Evolutionary conservation across 2,329 filamentous ascomycete genomes (phyloP).

Genomic region (Tolypocladium paradoxum): DNA sequence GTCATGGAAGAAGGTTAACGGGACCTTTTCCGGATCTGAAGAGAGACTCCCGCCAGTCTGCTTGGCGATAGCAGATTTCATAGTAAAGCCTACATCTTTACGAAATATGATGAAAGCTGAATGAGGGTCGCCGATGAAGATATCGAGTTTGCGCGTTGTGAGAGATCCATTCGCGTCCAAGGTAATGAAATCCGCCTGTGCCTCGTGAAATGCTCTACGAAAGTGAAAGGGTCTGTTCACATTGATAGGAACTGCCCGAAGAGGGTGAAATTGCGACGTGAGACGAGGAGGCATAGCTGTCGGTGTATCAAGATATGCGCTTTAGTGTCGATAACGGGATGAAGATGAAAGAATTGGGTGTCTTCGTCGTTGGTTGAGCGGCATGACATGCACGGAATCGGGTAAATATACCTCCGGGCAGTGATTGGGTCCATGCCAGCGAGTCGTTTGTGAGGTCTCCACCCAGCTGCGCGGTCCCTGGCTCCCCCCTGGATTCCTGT

Average conservation of each 20-base stretch:
- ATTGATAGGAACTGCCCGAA: background rate
- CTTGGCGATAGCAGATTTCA: background rate
- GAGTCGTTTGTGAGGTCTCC: no score
- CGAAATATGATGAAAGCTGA: background rate
- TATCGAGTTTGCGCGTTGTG: slow-evolving; percentile 2
- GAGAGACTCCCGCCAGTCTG: background rate
- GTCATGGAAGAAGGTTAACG: background rate
- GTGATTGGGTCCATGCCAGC: no score
- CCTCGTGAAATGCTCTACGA: slow-evolving; percentile 5
- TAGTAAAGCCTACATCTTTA: background rate
- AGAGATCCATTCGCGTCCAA: slow-evolving; percentile 2
- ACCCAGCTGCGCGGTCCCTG: no score
- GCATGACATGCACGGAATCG: no score
- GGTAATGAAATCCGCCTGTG: slow-evolving; percentile 6
- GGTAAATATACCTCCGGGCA: no score
- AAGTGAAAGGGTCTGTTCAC: background rate
- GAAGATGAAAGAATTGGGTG: no score
- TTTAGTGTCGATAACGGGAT: no score
- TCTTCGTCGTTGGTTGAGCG: no score
- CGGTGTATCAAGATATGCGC: background rate
- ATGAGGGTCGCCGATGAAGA: slow-evolving; percentile 1
- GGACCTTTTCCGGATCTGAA: background rate
- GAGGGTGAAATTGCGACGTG: background rate
- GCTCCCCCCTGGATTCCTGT: no score
- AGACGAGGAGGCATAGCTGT: slow-evolving; percentile 2